phyloP scores from a whole-genome alignment of 2,329 filamentous ascomycete genomes.

The Escovopsis sp. region DNA sequence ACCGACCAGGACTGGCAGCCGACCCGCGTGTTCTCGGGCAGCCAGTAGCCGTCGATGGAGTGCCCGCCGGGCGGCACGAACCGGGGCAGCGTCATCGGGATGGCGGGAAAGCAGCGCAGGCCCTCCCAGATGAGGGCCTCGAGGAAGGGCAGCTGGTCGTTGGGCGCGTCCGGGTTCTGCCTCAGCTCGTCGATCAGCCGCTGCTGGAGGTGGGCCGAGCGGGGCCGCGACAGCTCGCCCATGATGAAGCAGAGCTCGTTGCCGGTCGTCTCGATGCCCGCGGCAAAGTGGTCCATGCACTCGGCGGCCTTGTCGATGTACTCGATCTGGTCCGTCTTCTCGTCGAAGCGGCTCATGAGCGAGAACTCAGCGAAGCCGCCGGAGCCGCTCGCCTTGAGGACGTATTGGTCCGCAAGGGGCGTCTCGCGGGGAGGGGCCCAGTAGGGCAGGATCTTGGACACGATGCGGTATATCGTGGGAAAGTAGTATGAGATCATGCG shows the following conservation, averaged over 20 bases:
- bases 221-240: slow-evolving; percentile 51
- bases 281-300: slow-evolving; percentile 56
- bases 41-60: slow-evolving; percentile 35
- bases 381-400: slow-evolving; percentile 34
- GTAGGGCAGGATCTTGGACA: slow-evolving; percentile 28
- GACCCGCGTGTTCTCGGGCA: slow-evolving; percentile 40
- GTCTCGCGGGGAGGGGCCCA: slow-evolving; percentile 40
- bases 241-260: slow-evolving; percentile 56
- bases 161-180: slow-evolving; percentile 19
- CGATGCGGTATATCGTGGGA: slow-evolving; percentile 32
- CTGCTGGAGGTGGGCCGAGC: slow-evolving; percentile 34
- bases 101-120: slow-evolving; percentile 45
- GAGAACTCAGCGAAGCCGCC: slow-evolving; percentile 36
- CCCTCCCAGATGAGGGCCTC: slow-evolving; percentile 50
- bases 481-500: slow-evolving; percentile 43
- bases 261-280: slow-evolving; percentile 57
- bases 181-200: slow-evolving; percentile 37
- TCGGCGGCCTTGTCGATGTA: slow-evolving; percentile 46
- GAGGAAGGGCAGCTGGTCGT: slow-evolving; percentile 40
- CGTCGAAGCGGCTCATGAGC: slow-evolving; percentile 41
- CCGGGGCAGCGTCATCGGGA: slow-evolving; percentile 51
- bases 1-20: slow-evolving; percentile 47
- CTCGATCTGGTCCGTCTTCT: slow-evolving; percentile 32
- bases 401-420: slow-evolving; percentile 43
- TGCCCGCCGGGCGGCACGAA: slow-evolving; percentile 40